Evolutionary conservation across 225 moss, liverwort and hornwort species (phyloP), one percentile per base, ranked within the genome.

Genomic region (Pleurozium schreberi): DNA sequence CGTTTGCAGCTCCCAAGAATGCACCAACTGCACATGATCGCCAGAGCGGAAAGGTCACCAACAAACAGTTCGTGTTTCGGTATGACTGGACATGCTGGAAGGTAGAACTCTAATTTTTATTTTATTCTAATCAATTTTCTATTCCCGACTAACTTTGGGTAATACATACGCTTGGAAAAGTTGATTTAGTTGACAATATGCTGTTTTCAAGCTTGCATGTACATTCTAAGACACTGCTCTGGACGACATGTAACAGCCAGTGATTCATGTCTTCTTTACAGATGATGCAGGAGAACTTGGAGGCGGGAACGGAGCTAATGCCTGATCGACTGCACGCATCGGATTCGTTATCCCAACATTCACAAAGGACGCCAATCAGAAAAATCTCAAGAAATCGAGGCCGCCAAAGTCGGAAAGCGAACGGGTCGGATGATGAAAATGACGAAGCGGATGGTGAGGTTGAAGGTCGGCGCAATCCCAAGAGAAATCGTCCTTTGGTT

Each of bases 381-480:
- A 98, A 96, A 81, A 95, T 92, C 36, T 96, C 96, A 42, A 91
- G 98, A 73, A 98, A 98, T 86, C 93, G 97, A 86, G 98, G 96
- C 28, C 95, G 98, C 27, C 96, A 97, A 92, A 97, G 92, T 76
- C 94, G 92, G 31, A 87, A 81, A 65, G 79, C 87, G 3, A 85
- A 86, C 6, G 86, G 76, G 62, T 84, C 90, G 31, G 86, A 90
- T 31, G 88, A 87, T 34, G 92, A 90, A 30, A 89, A 87, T 22
- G 94, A 81, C 52, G 90, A 79, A 82, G 82, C 42, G 71, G 82
- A 57, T n/a, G 67, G 55, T 68, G 90, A 82, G 75, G 81, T 57
- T 59, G 66, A 30, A 55, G 84, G 11, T 67, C 88, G 80, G 60
- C 89, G 89, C 84, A 88, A 85, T 31, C 40, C 91, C 49, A 93